Conservation (phyloP, 306 rosid genomes). For the Coriaria nepalensis region DNA sequence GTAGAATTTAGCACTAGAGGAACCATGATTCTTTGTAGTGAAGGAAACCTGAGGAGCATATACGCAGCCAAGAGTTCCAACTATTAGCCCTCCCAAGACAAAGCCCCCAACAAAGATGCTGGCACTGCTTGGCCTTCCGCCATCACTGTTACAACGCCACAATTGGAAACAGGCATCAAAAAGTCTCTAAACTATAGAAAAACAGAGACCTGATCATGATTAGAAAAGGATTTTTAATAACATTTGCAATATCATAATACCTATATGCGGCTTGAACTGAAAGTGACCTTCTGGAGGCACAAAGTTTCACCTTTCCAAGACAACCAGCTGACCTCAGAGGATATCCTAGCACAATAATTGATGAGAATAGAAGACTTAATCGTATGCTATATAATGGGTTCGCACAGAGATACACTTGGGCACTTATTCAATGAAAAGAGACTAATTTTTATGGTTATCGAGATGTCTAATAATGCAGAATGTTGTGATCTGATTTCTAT, state of each 20-base stretch:
- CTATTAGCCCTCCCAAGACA: slow-evolving; percentile 82
- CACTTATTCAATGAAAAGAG: background rate
- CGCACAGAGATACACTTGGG: background rate
- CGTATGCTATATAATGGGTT: background rate
- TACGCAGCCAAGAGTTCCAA: slow-evolving; percentile 86
- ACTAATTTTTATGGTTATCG: background rate
- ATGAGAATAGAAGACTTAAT: background rate
- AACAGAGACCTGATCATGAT: background rate
- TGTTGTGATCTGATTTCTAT: too few relatives aligned
- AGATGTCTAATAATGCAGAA: background rate
- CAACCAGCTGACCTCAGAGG: slow-evolving; percentile 23
- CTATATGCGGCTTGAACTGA: slow-evolving; percentile 62
- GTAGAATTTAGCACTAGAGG: slow-evolving; percentile 11
- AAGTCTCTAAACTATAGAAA: background rate
- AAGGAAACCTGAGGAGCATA: slow-evolving; percentile 85
- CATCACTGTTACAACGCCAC: slow-evolving; percentile 38
- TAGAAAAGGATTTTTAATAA: background rate
- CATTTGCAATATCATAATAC: slow-evolving; percentile 24
- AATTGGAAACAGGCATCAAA: slow-evolving; percentile 16
- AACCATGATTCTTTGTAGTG: slow-evolving; percentile 6
- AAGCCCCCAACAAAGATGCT: slow-evolving; percentile 85
- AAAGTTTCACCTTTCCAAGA: slow-evolving; percentile 22
- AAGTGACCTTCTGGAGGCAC: slow-evolving; percentile 35
- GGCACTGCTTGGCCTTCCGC: slow-evolving; percentile 57
- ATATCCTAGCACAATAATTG: slow-evolving; percentile 25